Evolutionary conservation across 2,329 filamentous ascomycete species (phyloP).

Genomic region (Dothideomycetidae sp.): DNA sequence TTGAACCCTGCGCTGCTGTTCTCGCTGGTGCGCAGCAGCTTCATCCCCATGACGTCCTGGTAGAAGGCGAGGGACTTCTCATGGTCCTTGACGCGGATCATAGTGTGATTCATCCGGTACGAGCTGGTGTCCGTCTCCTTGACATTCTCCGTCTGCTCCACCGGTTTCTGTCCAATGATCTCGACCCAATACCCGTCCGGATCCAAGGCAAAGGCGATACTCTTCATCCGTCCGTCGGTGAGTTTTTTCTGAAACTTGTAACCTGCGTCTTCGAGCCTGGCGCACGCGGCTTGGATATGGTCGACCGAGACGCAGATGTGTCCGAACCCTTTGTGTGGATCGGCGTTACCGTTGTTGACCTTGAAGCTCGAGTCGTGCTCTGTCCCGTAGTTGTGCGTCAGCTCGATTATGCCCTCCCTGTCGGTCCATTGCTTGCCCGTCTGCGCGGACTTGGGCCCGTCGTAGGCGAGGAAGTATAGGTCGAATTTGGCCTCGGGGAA

Average conservation of each 20-base stretch:
- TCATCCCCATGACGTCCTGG: slow-evolving; percentile 78
- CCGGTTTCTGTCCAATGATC: slow-evolving; percentile 55
- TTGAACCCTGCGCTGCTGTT: slow-evolving; percentile 62
- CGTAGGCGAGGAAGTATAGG: slow-evolving; percentile 88
- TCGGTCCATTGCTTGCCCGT: slow-evolving; percentile 61
- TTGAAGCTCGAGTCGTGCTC: slow-evolving; percentile 71
- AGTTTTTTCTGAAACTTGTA: slow-evolving; percentile 95
- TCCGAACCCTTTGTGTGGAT: slow-evolving; percentile 68
- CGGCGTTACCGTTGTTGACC: slow-evolving; percentile 78
- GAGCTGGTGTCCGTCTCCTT: slow-evolving; percentile 57
- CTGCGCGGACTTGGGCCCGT: slow-evolving; percentile 60
- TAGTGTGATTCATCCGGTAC: slow-evolving; percentile 57
- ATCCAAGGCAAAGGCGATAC: slow-evolving; percentile 76
- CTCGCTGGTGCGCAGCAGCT: slow-evolving; percentile 58
- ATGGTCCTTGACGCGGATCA: slow-evolving; percentile 74
- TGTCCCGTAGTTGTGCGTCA: slow-evolving; percentile 76
- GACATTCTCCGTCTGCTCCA: slow-evolving; percentile 58
- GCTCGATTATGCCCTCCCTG: slow-evolving; percentile 69
- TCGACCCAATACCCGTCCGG: slow-evolving; percentile 48
- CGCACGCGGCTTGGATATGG: slow-evolving; percentile 72
- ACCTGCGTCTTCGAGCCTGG: slow-evolving; percentile 75
- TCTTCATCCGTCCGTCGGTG: slow-evolving; percentile 69
- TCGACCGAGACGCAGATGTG: slow-evolving; percentile 63
- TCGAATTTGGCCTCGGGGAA: slow-evolving; percentile 86
- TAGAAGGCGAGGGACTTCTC: slow-evolving; percentile 36